These are phyloP conservation scores for Butyriboletus appendiculatus DNA, from an alignment of 1,284 basidiomycete genomes.

Conservation along the genomic window DNA sequence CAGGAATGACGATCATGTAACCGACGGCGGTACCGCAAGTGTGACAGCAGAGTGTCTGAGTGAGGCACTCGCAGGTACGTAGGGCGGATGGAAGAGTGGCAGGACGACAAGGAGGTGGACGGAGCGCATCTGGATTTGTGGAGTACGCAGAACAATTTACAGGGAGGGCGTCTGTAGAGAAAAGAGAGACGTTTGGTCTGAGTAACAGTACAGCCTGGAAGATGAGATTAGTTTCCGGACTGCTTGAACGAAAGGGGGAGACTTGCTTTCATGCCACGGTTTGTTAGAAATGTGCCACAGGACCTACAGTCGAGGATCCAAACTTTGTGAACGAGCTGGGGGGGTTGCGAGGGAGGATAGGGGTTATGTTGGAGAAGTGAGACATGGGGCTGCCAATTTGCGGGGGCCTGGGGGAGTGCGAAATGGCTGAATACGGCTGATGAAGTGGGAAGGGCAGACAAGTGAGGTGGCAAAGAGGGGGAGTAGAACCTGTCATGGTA, in stretches of 20 bases:
- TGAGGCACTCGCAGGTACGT: constrained; percentile 68
- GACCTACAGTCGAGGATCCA: constrained; percentile 79
- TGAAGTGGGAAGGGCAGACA: constrained; percentile 9
- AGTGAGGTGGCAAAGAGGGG: constrained; percentile 18
- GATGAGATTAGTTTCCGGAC: constrained; percentile 12
- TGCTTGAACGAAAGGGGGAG: not conserved
- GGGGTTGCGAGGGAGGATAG: constrained; percentile 43
- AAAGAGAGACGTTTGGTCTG: constrained; percentile 80
- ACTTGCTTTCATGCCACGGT: constrained; percentile 81
- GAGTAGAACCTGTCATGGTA: constrained; percentile 22
- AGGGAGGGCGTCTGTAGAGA: constrained; percentile 81
- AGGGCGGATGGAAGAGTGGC: constrained; percentile 33
- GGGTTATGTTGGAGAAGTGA: constrained; percentile 38
- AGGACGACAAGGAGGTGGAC: constrained; percentile 38
- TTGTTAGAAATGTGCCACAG: constrained; percentile 75
- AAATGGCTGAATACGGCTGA: constrained; percentile 29
- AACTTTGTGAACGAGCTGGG: constrained; percentile 62
- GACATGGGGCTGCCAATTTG: constrained; percentile 27
- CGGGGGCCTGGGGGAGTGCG: constrained; percentile 19
- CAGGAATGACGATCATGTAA: constrained; percentile 74
- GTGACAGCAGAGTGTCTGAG: constrained; percentile 79
- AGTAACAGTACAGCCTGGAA: constrained; percentile 78
- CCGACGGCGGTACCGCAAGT: constrained; percentile 77
- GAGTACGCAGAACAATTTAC: constrained; percentile 70
- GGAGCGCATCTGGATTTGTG: constrained; percentile 45